Evolutionary conservation across 768 basidiomycete species (phyloP), one percentile per base, ranked within the genome.

Genomic region (Kwoniella bestiolae): DNA sequence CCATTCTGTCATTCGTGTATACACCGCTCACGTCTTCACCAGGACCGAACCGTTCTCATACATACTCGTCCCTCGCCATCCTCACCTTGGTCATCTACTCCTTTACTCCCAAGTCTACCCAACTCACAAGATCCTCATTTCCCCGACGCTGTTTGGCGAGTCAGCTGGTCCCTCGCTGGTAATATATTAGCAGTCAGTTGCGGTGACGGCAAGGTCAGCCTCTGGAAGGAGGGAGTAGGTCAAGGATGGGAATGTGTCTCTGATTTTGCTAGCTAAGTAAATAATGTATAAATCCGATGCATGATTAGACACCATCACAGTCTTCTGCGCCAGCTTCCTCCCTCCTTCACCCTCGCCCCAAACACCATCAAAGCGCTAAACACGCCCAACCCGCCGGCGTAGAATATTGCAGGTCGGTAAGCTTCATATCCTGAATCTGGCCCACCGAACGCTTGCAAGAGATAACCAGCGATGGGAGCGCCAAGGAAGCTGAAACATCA

Each of bases 101-200:
- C 79, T 3, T 69, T 82, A 5, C 71, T 75, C 2, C 81, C 83
- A 79, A 47, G 83, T 81, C 78, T 82, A 2, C 71, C 82, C 6
- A 70, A 77, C 0, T 83, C 84, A 5, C 83, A 85, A 6, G 83
- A 86, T 16, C 91, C 91, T 25, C 93, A 90, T 79, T 98, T 98
- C 83, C 91, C 92, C 1, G 95, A 98, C 79, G 92, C 94, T 4
- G 94, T 97, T 26, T 99, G 95, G 96, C 87, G 94, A n/a, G 93
- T 97, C 34, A 92, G 91, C 49, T 99, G 96, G 96, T 94, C 92
- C 70, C 86, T 97, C 26, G 92, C 94, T 0, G 95, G 95, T 18
- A 98, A 97, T 77, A 86, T 99, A 56, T 85, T 99, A 50, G 94
- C 94, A 0, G 96, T 98, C 47, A 93, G 92, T 80, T 95, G 93